A percentile compares a stretch with the other conserved stretches of the same genome.
These are phyloP conservation scores for Leccinum broughii DNA, from an alignment of 768 basidiomycete species.

Conservation along the genomic window DNA sequence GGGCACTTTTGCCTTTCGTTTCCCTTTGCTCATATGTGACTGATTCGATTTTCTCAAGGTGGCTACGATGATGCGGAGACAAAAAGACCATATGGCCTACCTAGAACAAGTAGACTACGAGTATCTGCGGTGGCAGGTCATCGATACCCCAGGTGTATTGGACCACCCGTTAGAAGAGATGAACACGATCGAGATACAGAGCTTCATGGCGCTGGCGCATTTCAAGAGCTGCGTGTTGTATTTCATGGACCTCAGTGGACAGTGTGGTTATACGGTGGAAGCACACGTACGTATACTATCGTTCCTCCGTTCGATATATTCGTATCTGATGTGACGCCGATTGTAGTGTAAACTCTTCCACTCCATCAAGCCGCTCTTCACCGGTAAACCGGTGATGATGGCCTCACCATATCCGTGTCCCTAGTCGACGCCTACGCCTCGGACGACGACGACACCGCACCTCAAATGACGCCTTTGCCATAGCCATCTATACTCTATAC, in stretches of 20 bases:
- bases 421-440: slow-evolving; percentile 67
- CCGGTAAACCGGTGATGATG: slow-evolving; percentile 73
- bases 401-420: slow-evolving; percentile 29
- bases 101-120: slow-evolving; percentile 99
- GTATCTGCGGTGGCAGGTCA: slow-evolving; percentile 99
- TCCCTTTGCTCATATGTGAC: slow-evolving; percentile 1
- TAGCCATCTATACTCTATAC: slow-evolving; percentile 35
- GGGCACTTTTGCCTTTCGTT: neutral
- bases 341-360: slow-evolving; percentile 95
- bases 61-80: slow-evolving; percentile 98
- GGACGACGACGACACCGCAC: slow-evolving; percentile 53
- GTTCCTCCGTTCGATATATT: neutral
- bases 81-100: slow-evolving; percentile 98
- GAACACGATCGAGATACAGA: slow-evolving; percentile 99
- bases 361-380: slow-evolving; percentile 97
- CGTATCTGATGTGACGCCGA: neutral
- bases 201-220: slow-evolving; percentile 96
- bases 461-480: slow-evolving; percentile 64
- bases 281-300: slow-evolving; percentile 67
- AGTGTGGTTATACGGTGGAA: slow-evolving; percentile 96
- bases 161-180: slow-evolving; percentile 99
- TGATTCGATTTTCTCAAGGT: slow-evolving; percentile 52
- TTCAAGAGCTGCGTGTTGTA: slow-evolving; percentile 92
- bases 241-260: slow-evolving; percentile 98
- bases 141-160: slow-evolving; percentile 97